Conservation (phyloP, 495 filamentous ascomycete species). For the Xylaria sp. region DNA sequence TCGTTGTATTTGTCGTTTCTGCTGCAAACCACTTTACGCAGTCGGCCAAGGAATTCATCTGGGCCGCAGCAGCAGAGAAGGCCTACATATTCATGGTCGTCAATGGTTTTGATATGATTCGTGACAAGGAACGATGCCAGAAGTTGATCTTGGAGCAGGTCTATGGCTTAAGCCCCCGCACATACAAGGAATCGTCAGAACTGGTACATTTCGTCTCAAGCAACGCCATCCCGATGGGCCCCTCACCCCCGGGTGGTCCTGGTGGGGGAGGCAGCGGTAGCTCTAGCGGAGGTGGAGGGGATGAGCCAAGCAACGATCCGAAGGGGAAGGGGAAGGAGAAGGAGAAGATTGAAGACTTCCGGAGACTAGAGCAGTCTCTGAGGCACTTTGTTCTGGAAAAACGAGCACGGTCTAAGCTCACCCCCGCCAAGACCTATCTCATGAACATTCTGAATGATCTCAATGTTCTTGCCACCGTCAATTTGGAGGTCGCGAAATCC, state of each 20-base stretch:
- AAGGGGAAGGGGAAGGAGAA: conserved; percentile 92
- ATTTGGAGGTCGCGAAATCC: conserved; percentile 81
- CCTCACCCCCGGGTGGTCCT: conserved; percentile 58
- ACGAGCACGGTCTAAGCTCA: conserved; percentile 91
- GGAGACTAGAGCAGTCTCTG: conserved; percentile 84
- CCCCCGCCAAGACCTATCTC: conserved; percentile 95
- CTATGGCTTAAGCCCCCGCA: conserved; percentile 80
- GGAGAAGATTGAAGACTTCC: conserved; percentile 87
- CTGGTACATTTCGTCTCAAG: conserved; percentile 98
- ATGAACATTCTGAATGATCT: conserved; percentile 89
- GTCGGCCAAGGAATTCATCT: conserved; percentile 95
- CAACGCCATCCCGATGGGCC: conserved; percentile 82
- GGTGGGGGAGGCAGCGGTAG: conserved; percentile 68
- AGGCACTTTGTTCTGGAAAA: conserved; percentile 96
- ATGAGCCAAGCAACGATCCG: conserved; percentile 67
- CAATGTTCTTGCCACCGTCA: conserved; percentile 81
- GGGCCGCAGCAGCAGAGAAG: conserved; percentile 93
- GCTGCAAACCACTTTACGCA: conserved; percentile 97
- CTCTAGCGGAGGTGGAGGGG: conserved; percentile 58
- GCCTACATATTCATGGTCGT: conserved; percentile 99
- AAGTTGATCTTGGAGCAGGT: conserved; percentile 94
- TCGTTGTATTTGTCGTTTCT: conserved; percentile 97
- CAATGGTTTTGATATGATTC: conserved; percentile 94
- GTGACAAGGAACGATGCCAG: conserved; percentile 81
- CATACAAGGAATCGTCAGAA: conserved; percentile 90